Evolutionary conservation across 73 alveolate species (phyloP).

Genomic region (Blepharisma stoltei): DNA sequence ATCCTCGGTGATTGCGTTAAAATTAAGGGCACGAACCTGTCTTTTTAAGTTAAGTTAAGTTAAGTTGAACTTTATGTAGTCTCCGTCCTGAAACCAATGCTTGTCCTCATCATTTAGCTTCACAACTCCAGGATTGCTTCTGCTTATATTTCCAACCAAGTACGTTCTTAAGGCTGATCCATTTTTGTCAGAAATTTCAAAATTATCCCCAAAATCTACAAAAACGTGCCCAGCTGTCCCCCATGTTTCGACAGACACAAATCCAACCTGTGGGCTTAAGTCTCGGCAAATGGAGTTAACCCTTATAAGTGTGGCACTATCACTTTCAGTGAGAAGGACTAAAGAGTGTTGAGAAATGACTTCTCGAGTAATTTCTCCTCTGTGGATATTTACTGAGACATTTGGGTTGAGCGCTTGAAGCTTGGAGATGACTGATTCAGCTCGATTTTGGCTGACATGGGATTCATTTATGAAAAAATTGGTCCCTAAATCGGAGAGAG

Average conservation of each 20-base stretch:
- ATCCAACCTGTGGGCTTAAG: background rate
- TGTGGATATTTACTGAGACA: conserved; percentile 62
- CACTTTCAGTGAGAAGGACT: background rate
- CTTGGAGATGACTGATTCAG: conserved; percentile 44
- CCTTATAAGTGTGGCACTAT: background rate
- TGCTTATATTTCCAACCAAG: conserved; percentile 76
- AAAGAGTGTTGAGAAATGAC: background rate
- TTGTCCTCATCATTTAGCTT: conserved; percentile 85
- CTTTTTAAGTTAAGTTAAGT: conserved; percentile 88
- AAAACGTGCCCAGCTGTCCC: conserved; percentile 78
- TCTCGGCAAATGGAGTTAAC: background rate
- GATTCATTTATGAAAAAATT: conserved; percentile 85
- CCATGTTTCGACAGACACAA: background rate
- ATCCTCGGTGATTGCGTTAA: too few species aligned
- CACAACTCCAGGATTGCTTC: conserved; percentile 74
- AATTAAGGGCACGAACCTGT: too few species aligned
- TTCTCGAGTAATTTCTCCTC: conserved; percentile 35
- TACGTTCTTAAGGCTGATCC: conserved; percentile 96
- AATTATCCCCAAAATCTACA: conserved; percentile 91
- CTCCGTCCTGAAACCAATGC: conserved; percentile 93
- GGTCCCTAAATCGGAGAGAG: conserved; percentile 80
- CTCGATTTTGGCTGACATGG: conserved; percentile 33
- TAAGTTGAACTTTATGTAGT: conserved; percentile 89
- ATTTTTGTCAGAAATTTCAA: conserved; percentile 45
- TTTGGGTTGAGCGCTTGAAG: conserved; percentile 82